phyloP scores from a whole-genome alignment of 768 basidiomycete species.

The Harrya chromipes region DNA sequence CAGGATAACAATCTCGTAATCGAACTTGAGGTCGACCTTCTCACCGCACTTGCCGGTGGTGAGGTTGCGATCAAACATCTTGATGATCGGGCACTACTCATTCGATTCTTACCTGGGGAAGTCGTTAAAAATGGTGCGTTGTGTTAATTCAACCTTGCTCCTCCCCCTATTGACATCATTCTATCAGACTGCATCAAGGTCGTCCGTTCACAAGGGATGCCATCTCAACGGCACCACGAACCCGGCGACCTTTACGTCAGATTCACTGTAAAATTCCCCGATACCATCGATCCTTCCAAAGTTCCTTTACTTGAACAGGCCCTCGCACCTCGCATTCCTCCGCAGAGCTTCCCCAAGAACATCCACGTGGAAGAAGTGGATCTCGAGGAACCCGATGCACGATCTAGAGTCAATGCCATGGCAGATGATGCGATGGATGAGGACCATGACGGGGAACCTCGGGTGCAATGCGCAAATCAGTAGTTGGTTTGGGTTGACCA shows the following conservation, averaged over 20 bases:
- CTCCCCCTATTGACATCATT: slow-evolving; percentile 2
- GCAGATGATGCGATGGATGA: slow-evolving; percentile 90
- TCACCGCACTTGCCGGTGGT: slow-evolving; percentile 92
- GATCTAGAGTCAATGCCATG: slow-evolving; percentile 43
- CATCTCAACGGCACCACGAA: slow-evolving; percentile 96
- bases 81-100: slow-evolving; percentile 85
- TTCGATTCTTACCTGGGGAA: slow-evolving; percentile 85
- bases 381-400: slow-evolving; percentile 72
- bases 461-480: slow-evolving; percentile 95
- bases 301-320: slow-evolving; percentile 80
- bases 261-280: slow-evolving; percentile 87
- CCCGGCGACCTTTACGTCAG: slow-evolving; percentile 90
- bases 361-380: slow-evolving; percentile 79
- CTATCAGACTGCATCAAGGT: slow-evolving; percentile 80
- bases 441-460: slow-evolving; percentile 79
- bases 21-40: slow-evolving; percentile 88
- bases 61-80: slow-evolving; percentile 87
- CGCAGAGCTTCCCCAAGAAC: slow-evolving; percentile 67
- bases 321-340: slow-evolving; percentile 70
- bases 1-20: slow-evolving; percentile 83
- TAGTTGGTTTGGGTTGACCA: slow-evolving; percentile 32
- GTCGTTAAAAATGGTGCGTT: slow-evolving; percentile 87
- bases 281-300: slow-evolving; percentile 60
- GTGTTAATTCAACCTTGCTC: background rate
- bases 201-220: slow-evolving; percentile 96